These are phyloP conservation scores for Xanthoconium separans DNA, from an alignment of 1,284 basidiomycete genomes.

Conservation along the genomic window DNA sequence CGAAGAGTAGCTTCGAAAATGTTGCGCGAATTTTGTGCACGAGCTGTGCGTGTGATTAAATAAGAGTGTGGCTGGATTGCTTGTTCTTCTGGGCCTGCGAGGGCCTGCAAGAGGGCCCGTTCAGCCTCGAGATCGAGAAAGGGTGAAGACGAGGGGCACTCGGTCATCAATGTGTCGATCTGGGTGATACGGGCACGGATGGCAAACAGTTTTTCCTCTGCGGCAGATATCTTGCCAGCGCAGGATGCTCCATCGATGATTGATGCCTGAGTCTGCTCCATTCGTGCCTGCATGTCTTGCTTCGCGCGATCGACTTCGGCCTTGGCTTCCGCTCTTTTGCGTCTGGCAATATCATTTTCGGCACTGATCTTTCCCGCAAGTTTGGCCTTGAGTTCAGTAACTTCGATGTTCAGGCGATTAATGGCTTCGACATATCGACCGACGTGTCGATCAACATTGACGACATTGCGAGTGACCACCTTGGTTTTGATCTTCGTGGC, in stretches of 20 bases:
- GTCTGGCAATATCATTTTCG: conserved; percentile 61
- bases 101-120: conserved; percentile 62
- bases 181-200: conserved; percentile 68
- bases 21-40: conserved; percentile 71
- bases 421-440: conserved; percentile 94
- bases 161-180: conserved; percentile 48
- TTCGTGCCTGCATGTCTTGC: conserved; percentile 65
- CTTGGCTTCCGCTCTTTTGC: conserved; percentile 67
- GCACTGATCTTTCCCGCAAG: conserved; percentile 64
- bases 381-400: conserved; percentile 84
- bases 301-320: conserved; percentile 70
- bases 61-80: conserved; percentile 60
- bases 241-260: conserved; percentile 79
- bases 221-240: conserved; percentile 71
- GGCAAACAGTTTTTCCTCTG: conserved; percentile 68
- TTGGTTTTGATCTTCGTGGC: conserved; percentile 98
- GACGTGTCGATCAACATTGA: conserved; percentile 91
- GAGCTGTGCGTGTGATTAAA: conserved; percentile 60
- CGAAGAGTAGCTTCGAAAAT: conserved; percentile 85
- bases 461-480: conserved; percentile 87
- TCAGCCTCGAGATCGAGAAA: conserved; percentile 71
- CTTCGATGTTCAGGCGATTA: conserved; percentile 80
- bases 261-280: conserved; percentile 63
- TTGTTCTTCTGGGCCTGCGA: conserved; percentile 74
- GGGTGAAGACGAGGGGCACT: conserved; percentile 39